Evolutionary conservation across 345 rosid genomes (phyloP).

Genomic region (Eucalyptus cloeziana): DNA sequence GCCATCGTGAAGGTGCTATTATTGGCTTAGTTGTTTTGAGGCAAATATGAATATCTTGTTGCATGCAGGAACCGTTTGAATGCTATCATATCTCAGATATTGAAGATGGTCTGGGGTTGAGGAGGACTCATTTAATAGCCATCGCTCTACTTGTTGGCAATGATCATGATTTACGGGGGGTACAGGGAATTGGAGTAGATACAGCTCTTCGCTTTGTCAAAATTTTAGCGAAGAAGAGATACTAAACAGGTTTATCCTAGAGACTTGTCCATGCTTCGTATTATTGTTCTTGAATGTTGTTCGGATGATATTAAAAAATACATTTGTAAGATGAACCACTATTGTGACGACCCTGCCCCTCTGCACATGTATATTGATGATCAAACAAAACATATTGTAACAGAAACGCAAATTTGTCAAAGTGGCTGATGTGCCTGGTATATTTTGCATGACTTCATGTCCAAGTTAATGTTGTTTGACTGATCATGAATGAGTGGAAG

Average conservation of each 20-base stretch:
- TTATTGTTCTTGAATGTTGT: neutral
- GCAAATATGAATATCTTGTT: slow-evolving; percentile 6
- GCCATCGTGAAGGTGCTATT: neutral
- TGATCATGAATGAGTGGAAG: neutral
- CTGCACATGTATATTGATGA: neutral
- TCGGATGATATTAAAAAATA: neutral
- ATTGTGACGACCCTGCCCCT: neutral
- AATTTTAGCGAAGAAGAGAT: slow-evolving; percentile 55
- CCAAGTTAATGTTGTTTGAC: neutral
- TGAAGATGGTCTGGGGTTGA: slow-evolving; percentile 75
- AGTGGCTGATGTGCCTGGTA: neutral
- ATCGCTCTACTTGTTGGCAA: slow-evolving; percentile 84
- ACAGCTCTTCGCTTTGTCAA: slow-evolving; percentile 62
- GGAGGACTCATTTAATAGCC: slow-evolving; percentile 74
- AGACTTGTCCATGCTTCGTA: neutral
- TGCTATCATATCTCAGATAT: slow-evolving; percentile 80
- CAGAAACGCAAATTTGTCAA: neutral
- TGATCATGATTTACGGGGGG: slow-evolving; percentile 72
- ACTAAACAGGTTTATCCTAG: slow-evolving; percentile 35
- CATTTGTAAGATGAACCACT: neutral
- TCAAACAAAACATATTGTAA: neutral
- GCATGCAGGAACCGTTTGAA: slow-evolving; percentile 74
- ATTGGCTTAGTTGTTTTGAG: neutral
- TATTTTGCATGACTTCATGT: neutral
- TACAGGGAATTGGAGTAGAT: slow-evolving; percentile 71